Conservation (phyloP, 2,329 filamentous ascomycete species). For the Rhynchosporium agropyri region DNA sequence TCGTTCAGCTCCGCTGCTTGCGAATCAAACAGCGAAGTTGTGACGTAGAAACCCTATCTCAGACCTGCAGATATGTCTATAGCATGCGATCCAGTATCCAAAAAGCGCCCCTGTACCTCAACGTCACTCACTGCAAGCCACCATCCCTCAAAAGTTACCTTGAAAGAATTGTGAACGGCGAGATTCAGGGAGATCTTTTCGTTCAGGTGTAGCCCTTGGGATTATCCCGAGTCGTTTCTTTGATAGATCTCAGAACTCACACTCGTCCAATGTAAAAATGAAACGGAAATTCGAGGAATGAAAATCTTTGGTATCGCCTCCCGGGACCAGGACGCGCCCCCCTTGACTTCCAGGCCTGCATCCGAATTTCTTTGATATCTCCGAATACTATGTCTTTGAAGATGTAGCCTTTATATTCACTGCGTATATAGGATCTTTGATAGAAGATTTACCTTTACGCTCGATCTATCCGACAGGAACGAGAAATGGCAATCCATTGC, state of each 20-base stretch:
- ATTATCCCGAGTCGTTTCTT: conserved; percentile 1
- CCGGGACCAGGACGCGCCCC: neutral
- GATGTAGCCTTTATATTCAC: neutral
- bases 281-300: neutral
- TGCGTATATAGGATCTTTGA: neutral
- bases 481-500: neutral
- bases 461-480: neutral
- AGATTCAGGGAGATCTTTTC: neutral
- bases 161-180: conserved; percentile 3
- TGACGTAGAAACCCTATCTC: neutral
- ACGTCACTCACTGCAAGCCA: neutral
- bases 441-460: conserved; percentile 3
- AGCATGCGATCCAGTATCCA: neutral
- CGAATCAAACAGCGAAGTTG: neutral
- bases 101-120: conserved; percentile 3
- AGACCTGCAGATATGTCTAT: neutral
- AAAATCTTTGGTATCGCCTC: neutral
- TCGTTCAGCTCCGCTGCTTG: neutral
- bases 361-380: conserved; percentile 3
- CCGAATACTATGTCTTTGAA: neutral
- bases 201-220: conserved; percentile 1
- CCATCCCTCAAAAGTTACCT: conserved; percentile 5
- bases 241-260: neutral
- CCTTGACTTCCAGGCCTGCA: neutral
- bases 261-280: conserved; percentile 4